Base-by-base conservation (phyloP, 257 asterid genomes). In the Scutellaria minor region DNA sequence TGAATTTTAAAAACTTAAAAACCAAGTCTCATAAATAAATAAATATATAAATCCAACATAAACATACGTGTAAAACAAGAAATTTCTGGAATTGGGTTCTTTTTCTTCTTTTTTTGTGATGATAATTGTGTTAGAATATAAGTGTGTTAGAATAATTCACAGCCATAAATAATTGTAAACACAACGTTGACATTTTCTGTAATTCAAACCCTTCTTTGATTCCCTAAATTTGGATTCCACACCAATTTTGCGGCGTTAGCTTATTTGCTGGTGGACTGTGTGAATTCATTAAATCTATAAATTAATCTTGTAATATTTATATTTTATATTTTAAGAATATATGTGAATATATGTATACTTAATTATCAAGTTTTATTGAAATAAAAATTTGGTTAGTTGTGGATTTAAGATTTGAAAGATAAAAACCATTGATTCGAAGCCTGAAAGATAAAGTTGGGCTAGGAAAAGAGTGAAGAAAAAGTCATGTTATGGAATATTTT, bases 131-230 rank as follows among this genome's bases (percentile, higher is more conserved):
- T n/a, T 20, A 4, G 18, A 67, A 6, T 39, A 39, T n/a, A 59
- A 15, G 42, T 71, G 13, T 71, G 5, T n/a, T 20, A 4, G 18
- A 67, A 6, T 39, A 39, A 67, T 55, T 68, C 75, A 59, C 48
- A 59, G 14, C 70, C 66, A 50, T 8, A 18, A 64, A 6, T 22
- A 31, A 10, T 53, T 54, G 40, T 35, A 14, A 59, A 42, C 7
- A 63, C 6, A 72, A 14, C 65, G 57, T 75, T 75, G 84, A 80
- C 81, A 71, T 80, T 75, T 45, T 24, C 27, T 6, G 3, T 10
- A 37, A 6, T 75, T 75, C 65, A 66, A 65, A 47, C 53, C 46
- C 61, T 44, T 41, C 72, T 46, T 46, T 20, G 13, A 70, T 79
- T 63, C 70, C 70, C 53, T 66, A 9, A 46, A 37, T 39, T 27